Percentiles rank a stretch among this genome's conserved stretches.
These are phyloP conservation scores for Candida koratica DNA, from an alignment of 805 yeast species.

Conservation along the genomic window DNA sequence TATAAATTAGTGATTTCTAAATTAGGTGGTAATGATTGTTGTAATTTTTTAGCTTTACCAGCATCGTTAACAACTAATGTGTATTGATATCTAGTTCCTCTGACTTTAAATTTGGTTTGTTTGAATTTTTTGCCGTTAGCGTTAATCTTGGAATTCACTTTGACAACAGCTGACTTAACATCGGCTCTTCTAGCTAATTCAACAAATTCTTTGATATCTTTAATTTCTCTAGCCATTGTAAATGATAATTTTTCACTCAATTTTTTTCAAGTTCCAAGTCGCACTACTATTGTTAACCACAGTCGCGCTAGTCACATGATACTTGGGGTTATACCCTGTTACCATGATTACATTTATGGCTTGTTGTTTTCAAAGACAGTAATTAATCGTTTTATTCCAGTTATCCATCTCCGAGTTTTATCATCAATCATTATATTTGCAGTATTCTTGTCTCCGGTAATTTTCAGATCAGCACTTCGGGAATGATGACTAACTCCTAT, in stretches of 20 bases:
- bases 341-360: no score
- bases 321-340: no score
- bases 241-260: conserved; percentile 2
- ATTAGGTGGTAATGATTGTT: conserved; percentile 95
- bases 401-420: conserved; percentile 69
- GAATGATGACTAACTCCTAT: conserved; percentile 76
- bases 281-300: no score
- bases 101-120: conserved; percentile 98
- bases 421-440: conserved; percentile 82
- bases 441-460: conserved; percentile 45
- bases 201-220: conserved; percentile 95
- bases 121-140: conserved; percentile 78
- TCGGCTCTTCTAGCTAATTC: conserved; percentile 96
- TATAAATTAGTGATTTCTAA: conserved; percentile 60
- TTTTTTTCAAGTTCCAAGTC: no score
- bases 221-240: conserved; percentile 56
- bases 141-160: conserved; percentile 82
- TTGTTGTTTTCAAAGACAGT: conserved; percentile 34
- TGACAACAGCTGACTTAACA: conserved; percentile 89
- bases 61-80: conserved; percentile 93
- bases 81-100: conserved; percentile 93
- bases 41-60: conserved; percentile 95
- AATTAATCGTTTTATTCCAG: conserved; percentile 69
- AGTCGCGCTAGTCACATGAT: no score
- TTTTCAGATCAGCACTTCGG: conserved; percentile 57